Evolutionary conservation across 306 rosid species (phyloP).

Genomic region (Pyrus communis): DNA sequence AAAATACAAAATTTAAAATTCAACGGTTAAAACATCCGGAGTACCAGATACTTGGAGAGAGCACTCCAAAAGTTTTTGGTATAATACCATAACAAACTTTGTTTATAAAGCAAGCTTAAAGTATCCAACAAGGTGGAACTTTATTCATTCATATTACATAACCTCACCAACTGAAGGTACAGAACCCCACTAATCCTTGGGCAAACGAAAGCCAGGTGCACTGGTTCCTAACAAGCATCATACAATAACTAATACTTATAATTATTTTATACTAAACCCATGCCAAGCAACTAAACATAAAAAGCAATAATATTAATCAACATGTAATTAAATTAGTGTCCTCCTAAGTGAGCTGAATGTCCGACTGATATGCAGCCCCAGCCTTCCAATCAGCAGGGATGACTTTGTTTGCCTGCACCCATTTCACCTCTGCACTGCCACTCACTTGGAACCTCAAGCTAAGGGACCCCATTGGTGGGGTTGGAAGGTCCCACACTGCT

Average conservation of each 20-base stretch:
- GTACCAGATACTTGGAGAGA: no score
- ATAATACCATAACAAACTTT: no score
- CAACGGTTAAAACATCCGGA: no score
- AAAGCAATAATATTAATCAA: neutral
- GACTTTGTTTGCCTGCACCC: constrained; percentile 45
- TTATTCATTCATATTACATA: constrained; percentile 5
- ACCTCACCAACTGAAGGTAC: neutral
- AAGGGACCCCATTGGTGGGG: constrained; percentile 49
- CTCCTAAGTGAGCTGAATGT: constrained; percentile 42
- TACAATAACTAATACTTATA: neutral
- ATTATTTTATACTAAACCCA: neutral
- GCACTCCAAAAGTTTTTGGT: no score
- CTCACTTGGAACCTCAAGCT: constrained; percentile 56
- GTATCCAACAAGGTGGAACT: neutral
- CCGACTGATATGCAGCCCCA: constrained; percentile 55
- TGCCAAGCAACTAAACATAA: neutral
- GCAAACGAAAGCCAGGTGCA: neutral
- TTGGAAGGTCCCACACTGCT: constrained; percentile 54
- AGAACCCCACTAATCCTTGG: neutral
- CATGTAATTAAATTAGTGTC: neutral
- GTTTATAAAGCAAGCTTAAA: no score
- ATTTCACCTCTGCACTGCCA: constrained; percentile 31
- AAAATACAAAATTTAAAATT: no score
- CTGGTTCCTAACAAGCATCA: neutral
- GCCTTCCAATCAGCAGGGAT: constrained; percentile 65